Base-by-base conservation (phyloP, 2,329 filamentous ascomycete species). In the Simplicillium sp. region DNA sequence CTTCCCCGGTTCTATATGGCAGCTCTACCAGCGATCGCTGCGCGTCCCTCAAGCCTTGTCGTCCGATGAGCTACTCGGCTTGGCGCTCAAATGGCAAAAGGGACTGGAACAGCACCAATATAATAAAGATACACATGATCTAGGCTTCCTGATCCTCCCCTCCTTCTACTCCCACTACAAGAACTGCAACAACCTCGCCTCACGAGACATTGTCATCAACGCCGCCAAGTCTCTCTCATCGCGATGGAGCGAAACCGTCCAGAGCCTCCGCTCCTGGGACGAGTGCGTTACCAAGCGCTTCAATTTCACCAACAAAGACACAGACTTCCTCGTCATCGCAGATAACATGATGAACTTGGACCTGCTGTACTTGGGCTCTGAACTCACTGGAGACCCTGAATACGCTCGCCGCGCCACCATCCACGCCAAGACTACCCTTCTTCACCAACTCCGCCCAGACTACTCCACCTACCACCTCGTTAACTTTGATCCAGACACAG, bases 331-430 rank as follows among this genome's bases (percentile, higher is more conserved):
- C 11, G 43, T 45, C 36, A 45, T 38, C 14, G 44, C 44, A 15
- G 46, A 48, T 37, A 48, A 48, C 14, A 48, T 48, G 46, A 48
- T 48, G 46, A 48, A 48, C 36, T 44, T 48, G 17, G 46, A 46
- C 13, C 38, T 48, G 11, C 32, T 48, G 12, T 48, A 43, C n/a
- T 36, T 38, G 12, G 37, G 39, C 17, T 35, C 44, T 9, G 44
- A 44, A 16, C 28, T 43, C 16, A 46, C 44, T 8, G 40, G 44
- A 18, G 29, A 40, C 29, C 17, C 14, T n/a, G 39, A 44, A 28
- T 37, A 44, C 18, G 39, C 37, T 5, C 38, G 42, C 31, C 40
- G 43, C 13, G 44, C 42, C 3, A 42, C 42, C 14, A 15, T 36
- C 16, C 44, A 46, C 36, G 44, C 44, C 9, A 37, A 38, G n/a